A percentile compares a stretch with the other conserved stretches of the same genome.
Evolutionary conservation across 2,329 filamentous ascomycete species (phyloP).

Genomic region (Curvularia sp.): DNA sequence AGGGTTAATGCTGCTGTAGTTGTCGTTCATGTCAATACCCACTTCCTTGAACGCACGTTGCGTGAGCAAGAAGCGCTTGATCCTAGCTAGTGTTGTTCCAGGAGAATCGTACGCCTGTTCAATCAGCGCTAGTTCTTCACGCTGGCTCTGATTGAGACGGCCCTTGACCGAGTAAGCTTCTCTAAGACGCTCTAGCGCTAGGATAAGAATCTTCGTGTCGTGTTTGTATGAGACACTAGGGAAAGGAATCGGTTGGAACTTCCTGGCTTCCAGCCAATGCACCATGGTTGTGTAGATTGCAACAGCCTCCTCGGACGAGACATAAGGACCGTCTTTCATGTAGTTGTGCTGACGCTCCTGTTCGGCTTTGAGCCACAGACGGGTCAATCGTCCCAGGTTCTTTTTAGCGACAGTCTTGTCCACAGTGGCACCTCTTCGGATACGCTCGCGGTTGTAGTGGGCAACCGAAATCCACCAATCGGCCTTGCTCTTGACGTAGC

Average conservation of each 20-base stretch:
- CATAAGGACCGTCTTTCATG: slow-evolving; percentile 98
- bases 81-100: slow-evolving; percentile 91
- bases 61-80: slow-evolving; percentile 96
- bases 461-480: slow-evolving; percentile 99
- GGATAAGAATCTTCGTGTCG: slow-evolving; percentile 97
- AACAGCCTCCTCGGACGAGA: slow-evolving; percentile 97
- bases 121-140: slow-evolving; percentile 94
- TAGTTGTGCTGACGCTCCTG: slow-evolving; percentile 99
- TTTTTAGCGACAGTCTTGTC: slow-evolving; percentile 99
- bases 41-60: slow-evolving; percentile 99
- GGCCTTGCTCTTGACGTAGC: slow-evolving; percentile 98
- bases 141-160: slow-evolving; percentile 93
- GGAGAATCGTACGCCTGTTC: slow-evolving; percentile 99
- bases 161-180: slow-evolving; percentile 99
- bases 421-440: slow-evolving; percentile 92
- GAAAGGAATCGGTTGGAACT: slow-evolving; percentile 98
- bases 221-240: slow-evolving; percentile 99
- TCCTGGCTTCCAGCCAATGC: slow-evolving; percentile 97
- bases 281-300: slow-evolving; percentile 99
- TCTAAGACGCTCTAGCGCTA: slow-evolving; percentile 88
- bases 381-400: slow-evolving; percentile 91
- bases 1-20: slow-evolving; percentile 98
- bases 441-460: slow-evolving; percentile 98
- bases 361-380: slow-evolving; percentile 96
- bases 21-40: slow-evolving; percentile 99